A percentile compares a stretch with the other conserved stretches of the same genome.
phyloP scores from a whole-genome alignment of 2,329 filamentous ascomycete species.

The Lasiodiplodia citricola region DNA sequence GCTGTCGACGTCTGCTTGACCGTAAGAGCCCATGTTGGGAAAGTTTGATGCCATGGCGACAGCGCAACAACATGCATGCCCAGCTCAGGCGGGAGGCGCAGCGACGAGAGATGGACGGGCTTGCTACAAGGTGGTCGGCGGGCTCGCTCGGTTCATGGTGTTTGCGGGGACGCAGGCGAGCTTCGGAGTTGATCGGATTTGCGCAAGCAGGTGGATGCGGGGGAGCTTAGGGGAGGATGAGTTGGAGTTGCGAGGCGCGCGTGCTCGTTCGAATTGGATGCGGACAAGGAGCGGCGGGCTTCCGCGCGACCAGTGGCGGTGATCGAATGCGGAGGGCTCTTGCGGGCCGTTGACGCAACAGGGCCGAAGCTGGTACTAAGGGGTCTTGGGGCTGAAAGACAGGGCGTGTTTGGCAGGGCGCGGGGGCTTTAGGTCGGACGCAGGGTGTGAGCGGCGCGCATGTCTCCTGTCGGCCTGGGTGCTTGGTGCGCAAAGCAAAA shows the following conservation, averaged over 20 bases:
- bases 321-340: conserved; percentile 17
- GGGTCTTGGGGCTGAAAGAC: background rate
- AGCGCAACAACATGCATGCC: conserved; percentile 4
- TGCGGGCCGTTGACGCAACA: conserved; percentile 25
- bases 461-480: background rate
- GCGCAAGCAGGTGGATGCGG: background rate
- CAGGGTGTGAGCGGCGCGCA: conserved; percentile 4
- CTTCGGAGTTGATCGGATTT: background rate
- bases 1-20: conserved; percentile 19
- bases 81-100: background rate
- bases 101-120: background rate
- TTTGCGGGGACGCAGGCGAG: conserved; percentile 1
- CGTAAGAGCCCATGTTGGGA: conserved; percentile 33
- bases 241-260: background rate
- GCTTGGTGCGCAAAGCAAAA: background rate
- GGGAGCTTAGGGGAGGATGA: background rate
- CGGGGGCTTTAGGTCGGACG: background rate
- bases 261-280: background rate
- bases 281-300: background rate
- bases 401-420: background rate
- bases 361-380: conserved; percentile 8
- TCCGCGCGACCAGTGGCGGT: background rate
- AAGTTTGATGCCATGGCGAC: conserved; percentile 38
- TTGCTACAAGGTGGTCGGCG: background rate
- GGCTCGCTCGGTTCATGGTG: conserved; percentile 19